Evolutionary conservation across 2,329 filamentous ascomycete species (phyloP), one percentile per base, ranked within the genome.

Genomic region (Epichloe gansuensis): DNA sequence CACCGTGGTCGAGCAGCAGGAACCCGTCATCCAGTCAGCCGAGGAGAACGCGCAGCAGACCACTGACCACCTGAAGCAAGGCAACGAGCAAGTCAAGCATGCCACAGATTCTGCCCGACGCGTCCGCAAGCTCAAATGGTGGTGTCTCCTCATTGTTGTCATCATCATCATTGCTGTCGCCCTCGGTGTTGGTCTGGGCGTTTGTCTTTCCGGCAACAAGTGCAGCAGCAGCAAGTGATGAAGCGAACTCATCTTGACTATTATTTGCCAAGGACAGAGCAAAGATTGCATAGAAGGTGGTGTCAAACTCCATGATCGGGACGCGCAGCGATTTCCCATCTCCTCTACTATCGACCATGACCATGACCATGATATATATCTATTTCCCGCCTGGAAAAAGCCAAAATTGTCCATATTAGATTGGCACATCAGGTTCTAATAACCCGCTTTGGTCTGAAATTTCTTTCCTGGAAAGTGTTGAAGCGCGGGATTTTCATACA

Each of bases 81-180:
- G 80, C 58, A 88, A 87, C 67, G 72, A 74, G 55, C 77, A 91
- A 59, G 78, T 91, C 54, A 75, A 77, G 58, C 74, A 80, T 63
- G 86, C 82, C 54, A 86, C 84, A 59, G 74, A 78, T 57, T 77
- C 78, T 60, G 86, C 85, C 48, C 74, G 78, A 58, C 76, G 80
- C 59, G 77, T 79, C 59, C 78, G 85, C 61, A 86, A 82, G 73
- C 78, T 88, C 69, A 91, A 91, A 75, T 90, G 87, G 87, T 89
- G 80, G 77, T 87, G 84, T 63, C 71, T 87, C 55, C 68, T 81
- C 55, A 72, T 89, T 54, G 71, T 73, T 47, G 59, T 80, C 23
- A 70, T 83, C 64, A 79, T 82, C 64, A 66, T 80, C 60, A 64
- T 83, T 49, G 74, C 71, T 56, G 69, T 81, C 53, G 74, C 69